Conservation (phyloP, 148 eudicot species). For the Oxyria digyna region DNA sequence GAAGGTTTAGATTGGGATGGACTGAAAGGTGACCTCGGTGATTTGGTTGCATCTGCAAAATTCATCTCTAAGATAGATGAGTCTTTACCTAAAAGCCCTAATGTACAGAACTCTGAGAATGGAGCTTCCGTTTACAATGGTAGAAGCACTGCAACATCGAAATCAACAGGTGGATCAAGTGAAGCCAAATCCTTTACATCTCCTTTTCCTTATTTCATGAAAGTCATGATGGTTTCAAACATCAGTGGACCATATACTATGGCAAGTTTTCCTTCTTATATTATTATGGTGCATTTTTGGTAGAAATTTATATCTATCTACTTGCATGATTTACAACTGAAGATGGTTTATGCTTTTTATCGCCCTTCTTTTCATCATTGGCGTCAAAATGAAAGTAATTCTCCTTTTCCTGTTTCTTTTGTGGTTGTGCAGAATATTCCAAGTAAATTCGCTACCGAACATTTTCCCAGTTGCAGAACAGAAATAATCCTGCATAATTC, state of each 20-base stretch:
- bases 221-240: conserved; percentile 68
- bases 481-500: conserved; percentile 53
- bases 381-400: not conserved
- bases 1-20: conserved; percentile 41
- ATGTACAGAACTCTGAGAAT: not conserved
- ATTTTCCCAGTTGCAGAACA: conserved; percentile 53
- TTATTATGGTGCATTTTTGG: not conserved
- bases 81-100: not conserved
- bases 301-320: not conserved
- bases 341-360: not conserved
- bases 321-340: not conserved
- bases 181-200: conserved; percentile 16
- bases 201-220: conserved; percentile 51
- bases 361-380: not conserved
- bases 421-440: conserved; percentile 48
- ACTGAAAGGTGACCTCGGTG: conserved; percentile 17
- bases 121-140: not conserved
- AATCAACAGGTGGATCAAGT: not conserved
- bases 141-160: not conserved
- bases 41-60: conserved; percentile 11
- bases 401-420: not conserved
- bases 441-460: conserved; percentile 50
- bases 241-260: conserved; percentile 51
- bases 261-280: conserved; percentile 29
- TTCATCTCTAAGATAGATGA: not conserved